Percentiles rank a stretch among this genome's conserved stretches.
phyloP scores from a whole-genome alignment of 2,329 filamentous ascomycete genomes.

The Daldinia sp. region DNA sequence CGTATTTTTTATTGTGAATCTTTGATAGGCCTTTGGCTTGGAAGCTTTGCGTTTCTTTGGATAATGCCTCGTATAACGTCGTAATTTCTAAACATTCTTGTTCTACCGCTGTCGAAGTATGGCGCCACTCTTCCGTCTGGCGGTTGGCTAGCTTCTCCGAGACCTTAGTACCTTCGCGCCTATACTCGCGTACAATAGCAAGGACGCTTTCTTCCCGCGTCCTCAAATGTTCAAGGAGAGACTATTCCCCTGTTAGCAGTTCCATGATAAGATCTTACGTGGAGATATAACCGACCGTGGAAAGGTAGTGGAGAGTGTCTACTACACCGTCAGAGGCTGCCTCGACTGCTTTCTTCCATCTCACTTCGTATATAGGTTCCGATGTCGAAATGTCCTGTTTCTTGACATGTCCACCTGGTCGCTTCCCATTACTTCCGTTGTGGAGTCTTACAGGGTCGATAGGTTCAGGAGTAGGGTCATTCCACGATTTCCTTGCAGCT shows the following conservation, averaged over 20 bases:
- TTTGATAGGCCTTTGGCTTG: slow-evolving; percentile 20
- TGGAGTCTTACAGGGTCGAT: background rate
- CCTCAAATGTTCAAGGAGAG: slow-evolving; percentile 29
- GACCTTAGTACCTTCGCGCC: slow-evolving; percentile 27
- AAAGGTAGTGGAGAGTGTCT: slow-evolving; percentile 30
- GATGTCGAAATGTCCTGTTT: background rate
- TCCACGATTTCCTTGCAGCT: background rate
- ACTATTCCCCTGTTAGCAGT: slow-evolving; percentile 15
- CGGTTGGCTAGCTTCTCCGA: slow-evolving; percentile 12
- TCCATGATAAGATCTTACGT: background rate
- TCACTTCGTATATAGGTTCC: slow-evolving; percentile 10
- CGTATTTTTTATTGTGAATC: slow-evolving; percentile 19
- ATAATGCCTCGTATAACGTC: slow-evolving; percentile 20
- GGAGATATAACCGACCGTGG: slow-evolving; percentile 16
- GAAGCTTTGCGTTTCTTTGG: slow-evolving; percentile 17
- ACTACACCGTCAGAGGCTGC: slow-evolving; percentile 23
- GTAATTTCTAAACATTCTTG: slow-evolving; percentile 19
- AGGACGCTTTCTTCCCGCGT: slow-evolving; percentile 30
- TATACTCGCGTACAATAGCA: slow-evolving; percentile 30
- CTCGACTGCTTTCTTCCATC: slow-evolving; percentile 32
- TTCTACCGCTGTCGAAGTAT: slow-evolving; percentile 5
- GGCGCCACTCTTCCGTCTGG: slow-evolving; percentile 23
- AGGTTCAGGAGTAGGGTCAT: background rate
- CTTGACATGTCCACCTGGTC: background rate
- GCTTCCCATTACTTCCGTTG: background rate